Evolutionary conservation across 352 stramenopile genomes (phyloP), one percentile per base, ranked within the genome.

Genomic region (Phytophthora sojae): DNA sequence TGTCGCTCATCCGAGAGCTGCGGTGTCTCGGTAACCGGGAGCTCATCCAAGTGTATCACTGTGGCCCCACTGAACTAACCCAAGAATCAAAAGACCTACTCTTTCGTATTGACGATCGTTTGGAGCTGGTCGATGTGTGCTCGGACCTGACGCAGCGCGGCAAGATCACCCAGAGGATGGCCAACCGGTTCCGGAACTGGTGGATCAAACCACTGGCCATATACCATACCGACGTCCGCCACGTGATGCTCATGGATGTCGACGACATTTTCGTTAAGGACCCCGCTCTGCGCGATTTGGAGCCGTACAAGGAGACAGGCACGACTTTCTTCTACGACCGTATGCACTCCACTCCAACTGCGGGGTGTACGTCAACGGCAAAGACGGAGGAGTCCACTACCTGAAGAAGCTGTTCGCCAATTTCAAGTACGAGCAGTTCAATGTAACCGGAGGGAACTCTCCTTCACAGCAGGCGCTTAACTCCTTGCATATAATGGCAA

Each of bases 351-450:
- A 54, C 17, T 30, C 49, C 23, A 32, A 54, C n/a, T 54, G 49
- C 23, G 49, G 21, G 19, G 23, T 32, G 8, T 54, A 32, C 49
- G 49, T 54, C 7, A 54, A 54, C 23, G 49, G 49, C 21, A 54
- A 54, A 54, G 49, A 54, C 23, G 23, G 49, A 54, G 49, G 49
- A 29, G 6, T 54, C 5, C 49, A 4, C 49, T 54, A 54, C 49
- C 32, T 54, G n/a, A 30, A 32, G 49, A 54, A 54, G 23, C 23
- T 54, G 19, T 54, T 54, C 23, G 49, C 49, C 23, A 32, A 23
- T 32, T 54, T 54, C n/a, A 35, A 82, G 63, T 88, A 88, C 57
- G 52, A 49, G 25, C 49, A 50, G 7, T 88, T 88, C 32, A 53
- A 64, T n/a, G 52, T 83, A 9, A 49, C 21, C 2, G 52, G 23